phyloP scores from a whole-genome alignment of 305 asterid species.

The Petunia hybrid region DNA sequence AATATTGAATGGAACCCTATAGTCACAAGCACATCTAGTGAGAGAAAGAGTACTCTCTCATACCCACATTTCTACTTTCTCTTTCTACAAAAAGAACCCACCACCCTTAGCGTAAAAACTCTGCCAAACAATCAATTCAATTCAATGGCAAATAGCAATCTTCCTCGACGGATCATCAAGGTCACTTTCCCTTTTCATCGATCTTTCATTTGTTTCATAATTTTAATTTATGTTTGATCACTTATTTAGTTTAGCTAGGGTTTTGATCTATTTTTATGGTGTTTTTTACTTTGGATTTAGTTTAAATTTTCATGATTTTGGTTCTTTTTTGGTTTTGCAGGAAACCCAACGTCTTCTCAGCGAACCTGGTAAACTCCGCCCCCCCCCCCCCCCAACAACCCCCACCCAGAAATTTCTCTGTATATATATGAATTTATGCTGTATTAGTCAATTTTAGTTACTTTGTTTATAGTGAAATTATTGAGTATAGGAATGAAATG shows the following conservation, averaged over 20 bases:
- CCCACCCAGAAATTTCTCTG: not conserved
- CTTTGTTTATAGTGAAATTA: not conserved
- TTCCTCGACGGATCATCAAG: conserved; percentile 93
- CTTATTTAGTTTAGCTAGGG: conserved; percentile 2
- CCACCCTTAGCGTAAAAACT: not conserved
- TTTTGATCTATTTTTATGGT: too few relatives aligned
- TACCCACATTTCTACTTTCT: not conserved
- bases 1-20: conserved; percentile 8
- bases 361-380: conserved; percentile 73
- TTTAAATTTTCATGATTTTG: conserved; percentile 16
- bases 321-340: conserved; percentile 47
- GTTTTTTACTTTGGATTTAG: not conserved
- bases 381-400: not conserved
- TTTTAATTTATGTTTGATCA: conserved; percentile 31
- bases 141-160: conserved; percentile 85
- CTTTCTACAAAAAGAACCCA: conserved; percentile 6
- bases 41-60: not conserved
- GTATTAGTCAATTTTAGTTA: not conserved
- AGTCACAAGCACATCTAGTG: conserved; percentile 3
- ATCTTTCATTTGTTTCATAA: conserved; percentile 43
- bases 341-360: conserved; percentile 99
- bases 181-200: conserved; percentile 45
- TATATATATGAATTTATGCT: not conserved
- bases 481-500: not conserved
- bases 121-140: conserved; percentile 21